Base-by-base conservation (phyloP, 2,329 filamentous ascomycete genomes). In the Albifimbria verrucaria region DNA sequence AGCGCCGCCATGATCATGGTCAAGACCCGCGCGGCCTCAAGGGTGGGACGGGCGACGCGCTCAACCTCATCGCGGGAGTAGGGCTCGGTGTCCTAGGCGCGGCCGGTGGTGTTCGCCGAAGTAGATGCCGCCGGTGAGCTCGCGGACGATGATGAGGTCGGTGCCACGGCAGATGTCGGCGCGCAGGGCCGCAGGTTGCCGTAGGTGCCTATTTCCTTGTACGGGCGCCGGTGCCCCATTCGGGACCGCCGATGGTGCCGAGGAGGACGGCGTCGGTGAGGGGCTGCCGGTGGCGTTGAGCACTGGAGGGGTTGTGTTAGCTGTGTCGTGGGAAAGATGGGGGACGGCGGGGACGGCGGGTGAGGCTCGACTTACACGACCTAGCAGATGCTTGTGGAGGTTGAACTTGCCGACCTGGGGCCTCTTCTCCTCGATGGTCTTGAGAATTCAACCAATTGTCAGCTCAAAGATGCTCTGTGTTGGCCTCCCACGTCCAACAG, bases 161-260 rank as follows among this genome's bases (percentile, higher is more conserved):
- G 90, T 92, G 65, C 90, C 92, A 57, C 86, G 82, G 80, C 90
- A 95, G 57, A 97, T 82, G 3, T 88, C 82, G 51, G 89, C 86
- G 75, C 96, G 96, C 93, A 97, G 10, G 92, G 93, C 6, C 93
- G 88, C 54, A 97, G 86, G 82, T 97, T 97, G 63, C 92, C 93
- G 75, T 95, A 97, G 52, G 93, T 91, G 67, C 83, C 82, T 81
- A 97, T 89, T 74, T 97, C 90, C 75, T 95, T 97, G 75, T 93
- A 91, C 97, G 88, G 53, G 85, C 75, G 61, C 90, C 90, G 26
- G 91, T 94, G 56, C 92, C 92, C 91, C 92, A 97, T 90, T 97
- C 73, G 15, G 94, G 93, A n/a, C 93, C 93, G 62, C 93, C 93
- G 66, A 97, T 95, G 62, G 93, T 91, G 61, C 92, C 93, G 51